Evolutionary conservation across 306 rosid species (phyloP), one percentile per base, ranked within the genome.

Genomic region (Lupinus albus): DNA sequence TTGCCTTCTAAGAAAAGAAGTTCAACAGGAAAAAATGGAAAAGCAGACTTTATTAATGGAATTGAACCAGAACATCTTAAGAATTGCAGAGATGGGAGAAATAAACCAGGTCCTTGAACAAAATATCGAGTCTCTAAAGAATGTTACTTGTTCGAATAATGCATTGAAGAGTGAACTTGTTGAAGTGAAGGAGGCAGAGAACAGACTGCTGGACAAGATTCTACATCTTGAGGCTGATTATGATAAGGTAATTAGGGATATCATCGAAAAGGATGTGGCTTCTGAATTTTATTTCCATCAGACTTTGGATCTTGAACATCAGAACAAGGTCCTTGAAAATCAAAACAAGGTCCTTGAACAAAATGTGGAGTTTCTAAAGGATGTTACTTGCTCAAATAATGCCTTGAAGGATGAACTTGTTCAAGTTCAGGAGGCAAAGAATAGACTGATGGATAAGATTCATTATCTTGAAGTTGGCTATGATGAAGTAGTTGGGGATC

Each of bases 151-250:
- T 59, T 77, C 83, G 61, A 86, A 77, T 77, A 70, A 70, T 80
- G 79, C 70, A 56, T 72, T 86, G 84, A 72, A 71, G 67, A 62
- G 61, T 50, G 88, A 88, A 72, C 73, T 86, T 55, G 70, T 45
- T 35, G 84, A 82, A 70, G 81, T 75, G 21, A 77, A 60, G 58
- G 75, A 76, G 69, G 76, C 71, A 39, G 81, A 72, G 49, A 49
- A 56, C 63, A 77, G 73, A 68, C 81, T 88, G 70, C 62, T 72
- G 75, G 70, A 56, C 55, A 77, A 76, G 75, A 70, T 75, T 72
- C 78, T 73, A 53, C 74, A 73, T 56, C 81, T 81, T 48, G 91
- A 87, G 63, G 74, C 79, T 71, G 81, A 87, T 73, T 76, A 73
- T 75, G 82, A 76, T 64, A 66, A 73, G 49, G 45, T 81, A 55